A percentile compares a stretch with the other conserved stretches of the same genome.
Evolutionary conservation across 805 yeast species (phyloP).

Genomic region (Pichia exigua): DNA sequence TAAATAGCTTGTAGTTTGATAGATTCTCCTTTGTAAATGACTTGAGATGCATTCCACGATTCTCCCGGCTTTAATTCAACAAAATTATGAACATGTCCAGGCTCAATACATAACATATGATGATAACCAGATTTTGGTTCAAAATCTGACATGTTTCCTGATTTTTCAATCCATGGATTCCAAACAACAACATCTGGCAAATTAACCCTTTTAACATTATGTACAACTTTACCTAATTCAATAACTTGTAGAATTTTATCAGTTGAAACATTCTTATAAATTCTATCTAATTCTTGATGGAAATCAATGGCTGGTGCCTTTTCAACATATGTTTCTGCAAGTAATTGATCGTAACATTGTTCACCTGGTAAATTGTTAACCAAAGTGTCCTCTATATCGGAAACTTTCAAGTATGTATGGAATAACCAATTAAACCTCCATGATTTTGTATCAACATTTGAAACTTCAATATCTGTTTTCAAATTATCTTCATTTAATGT

Average conservation of each 20-base stretch:
- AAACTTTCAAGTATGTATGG: constrained; percentile 78
- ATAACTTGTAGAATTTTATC: constrained; percentile 58
- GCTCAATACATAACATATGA: constrained; percentile 90
- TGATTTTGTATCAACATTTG: constrained; percentile 53
- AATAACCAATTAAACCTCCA: constrained; percentile 91
- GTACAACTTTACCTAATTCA: constrained; percentile 61
- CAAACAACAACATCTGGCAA: constrained; percentile 73
- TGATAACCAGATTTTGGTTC: constrained; percentile 77
- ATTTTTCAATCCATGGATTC: constrained; percentile 92
- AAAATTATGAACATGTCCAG: constrained; percentile 78
- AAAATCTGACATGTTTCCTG: constrained; percentile 82
- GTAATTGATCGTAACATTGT: constrained; percentile 66
- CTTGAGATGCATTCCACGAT: constrained; percentile 69
- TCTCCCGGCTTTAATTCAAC: constrained; percentile 59
- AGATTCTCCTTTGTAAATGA: constrained; percentile 45
- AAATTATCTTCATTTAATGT: constrained; percentile 51
- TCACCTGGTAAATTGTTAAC: constrained; percentile 75
- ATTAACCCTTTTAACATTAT: constrained; percentile 57
- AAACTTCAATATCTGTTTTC: constrained; percentile 66
- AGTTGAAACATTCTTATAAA: constrained; percentile 57
- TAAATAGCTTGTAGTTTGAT: constrained; percentile 11
- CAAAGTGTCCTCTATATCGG: constrained; percentile 68
- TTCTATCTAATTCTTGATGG: constrained; percentile 76
- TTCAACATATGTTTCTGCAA: constrained; percentile 54
- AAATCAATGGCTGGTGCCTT: constrained; percentile 69